Evolutionary conservation across 129 eudicot species (phyloP).

Genomic region (Saussurea involucrata): DNA sequence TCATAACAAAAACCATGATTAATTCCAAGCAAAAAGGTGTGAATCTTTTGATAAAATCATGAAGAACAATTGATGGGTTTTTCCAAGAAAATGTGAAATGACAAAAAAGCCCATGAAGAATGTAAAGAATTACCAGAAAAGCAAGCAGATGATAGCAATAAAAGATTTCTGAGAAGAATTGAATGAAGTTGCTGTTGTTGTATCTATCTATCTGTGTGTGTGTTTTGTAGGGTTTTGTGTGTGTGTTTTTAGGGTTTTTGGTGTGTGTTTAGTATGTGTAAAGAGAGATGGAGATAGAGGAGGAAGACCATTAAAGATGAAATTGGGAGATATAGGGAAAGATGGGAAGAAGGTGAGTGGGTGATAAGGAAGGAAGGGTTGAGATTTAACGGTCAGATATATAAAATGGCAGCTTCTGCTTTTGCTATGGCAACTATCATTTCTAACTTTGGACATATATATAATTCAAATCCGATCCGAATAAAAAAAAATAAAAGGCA

Average conservation of each 20-base stretch:
- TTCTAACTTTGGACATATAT: constrained; percentile 22
- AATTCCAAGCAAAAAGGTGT: background rate
- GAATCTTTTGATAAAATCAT: background rate
- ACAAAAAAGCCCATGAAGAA: constrained; percentile 22
- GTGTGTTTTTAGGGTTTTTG: constrained; percentile 25
- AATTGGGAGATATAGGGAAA: constrained; percentile 23
- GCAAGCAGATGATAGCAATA: constrained; percentile 10
- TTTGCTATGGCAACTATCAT: constrained; percentile 21
- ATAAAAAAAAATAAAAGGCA: too few species aligned
- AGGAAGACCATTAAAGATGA: constrained; percentile 31
- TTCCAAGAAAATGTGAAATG: constrained; percentile 21
- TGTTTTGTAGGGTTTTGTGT: constrained; percentile 29
- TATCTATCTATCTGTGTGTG: background rate
- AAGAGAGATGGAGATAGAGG: constrained; percentile 10
- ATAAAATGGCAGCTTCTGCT: constrained; percentile 67
- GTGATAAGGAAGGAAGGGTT: constrained; percentile 99
- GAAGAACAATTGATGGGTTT: background rate
- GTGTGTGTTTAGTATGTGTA: constrained; percentile 18
- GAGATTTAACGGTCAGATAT: constrained; percentile 88
- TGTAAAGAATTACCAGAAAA: constrained; percentile 36
- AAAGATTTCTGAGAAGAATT: background rate
- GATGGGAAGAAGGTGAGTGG: constrained; percentile 35
- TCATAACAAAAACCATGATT: background rate
- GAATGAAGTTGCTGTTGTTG: background rate
- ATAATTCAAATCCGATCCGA: too few species aligned